Evolutionary conservation across 2,329 filamentous ascomycete genomes (phyloP).

Genomic region (Alternaria ventricosa): DNA sequence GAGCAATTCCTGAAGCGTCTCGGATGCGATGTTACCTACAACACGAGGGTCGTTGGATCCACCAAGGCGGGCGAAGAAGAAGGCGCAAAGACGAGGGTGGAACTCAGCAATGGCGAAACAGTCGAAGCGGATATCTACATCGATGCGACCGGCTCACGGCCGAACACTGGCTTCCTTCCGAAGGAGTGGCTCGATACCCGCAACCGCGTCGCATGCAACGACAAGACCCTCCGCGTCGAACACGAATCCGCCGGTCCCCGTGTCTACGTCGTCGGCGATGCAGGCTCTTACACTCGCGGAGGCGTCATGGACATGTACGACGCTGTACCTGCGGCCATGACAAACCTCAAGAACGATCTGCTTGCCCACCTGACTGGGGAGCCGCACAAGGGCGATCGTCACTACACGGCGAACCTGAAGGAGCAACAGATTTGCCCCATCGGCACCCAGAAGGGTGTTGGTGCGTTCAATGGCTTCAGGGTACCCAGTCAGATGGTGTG

Average conservation of each 20-base stretch:
- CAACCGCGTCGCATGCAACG: slow-evolving; percentile 58
- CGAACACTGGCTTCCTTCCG: slow-evolving; percentile 62
- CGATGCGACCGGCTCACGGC: slow-evolving; percentile 58
- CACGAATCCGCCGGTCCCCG: slow-evolving; percentile 50
- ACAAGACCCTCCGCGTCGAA: slow-evolving; percentile 57
- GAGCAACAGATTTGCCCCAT: slow-evolving; percentile 47
- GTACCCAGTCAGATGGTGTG: slow-evolving; percentile 52
- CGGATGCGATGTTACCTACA: slow-evolving; percentile 55
- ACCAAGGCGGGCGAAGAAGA: slow-evolving; percentile 36
- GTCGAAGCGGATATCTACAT: slow-evolving; percentile 62
- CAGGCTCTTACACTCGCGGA: slow-evolving; percentile 53
- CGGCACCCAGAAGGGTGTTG: slow-evolving; percentile 47
- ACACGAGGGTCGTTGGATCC: slow-evolving; percentile 43
- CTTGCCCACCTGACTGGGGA: slow-evolving; percentile 38
- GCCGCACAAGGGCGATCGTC: slow-evolving; percentile 36
- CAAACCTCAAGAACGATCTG: slow-evolving; percentile 58
- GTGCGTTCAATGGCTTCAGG: slow-evolving; percentile 46
- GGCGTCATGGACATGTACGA: slow-evolving; percentile 53
- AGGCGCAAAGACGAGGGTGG: slow-evolving; percentile 52
- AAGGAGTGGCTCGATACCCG: slow-evolving; percentile 55
- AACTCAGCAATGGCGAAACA: slow-evolving; percentile 55
- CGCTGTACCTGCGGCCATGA: slow-evolving; percentile 52
- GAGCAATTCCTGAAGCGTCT: slow-evolving; percentile 55
- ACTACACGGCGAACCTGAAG: slow-evolving; percentile 39
- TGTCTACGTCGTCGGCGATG: slow-evolving; percentile 59